phyloP scores from a whole-genome alignment of 116 monocot species.

The Cymodocea nodosa region DNA sequence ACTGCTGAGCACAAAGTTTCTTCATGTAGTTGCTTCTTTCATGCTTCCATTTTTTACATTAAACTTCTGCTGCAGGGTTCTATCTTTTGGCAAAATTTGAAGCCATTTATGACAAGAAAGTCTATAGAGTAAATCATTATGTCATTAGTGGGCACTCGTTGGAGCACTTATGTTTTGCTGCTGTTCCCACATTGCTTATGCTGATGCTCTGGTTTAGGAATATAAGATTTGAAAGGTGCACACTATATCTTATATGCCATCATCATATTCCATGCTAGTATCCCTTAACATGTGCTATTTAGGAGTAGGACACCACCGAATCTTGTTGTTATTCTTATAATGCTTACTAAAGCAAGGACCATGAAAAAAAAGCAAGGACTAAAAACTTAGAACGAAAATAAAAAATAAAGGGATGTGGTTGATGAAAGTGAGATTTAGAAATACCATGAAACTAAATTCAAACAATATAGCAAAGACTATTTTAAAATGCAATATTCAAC shows the following conservation, averaged over 20 bases:
- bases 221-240: constrained; percentile 62
- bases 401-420: no score
- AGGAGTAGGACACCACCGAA: no score
- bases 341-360: no score
- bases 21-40: constrained; percentile 1
- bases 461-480: no score
- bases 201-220: constrained; percentile 79
- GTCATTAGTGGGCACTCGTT: constrained; percentile 81
- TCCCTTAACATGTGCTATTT: no score
- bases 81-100: constrained; percentile 79
- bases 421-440: no score
- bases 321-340: no score
- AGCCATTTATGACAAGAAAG: constrained; percentile 55
- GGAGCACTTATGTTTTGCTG: constrained; percentile 60
- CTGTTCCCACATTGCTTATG: constrained; percentile 44
- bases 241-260: background rate
- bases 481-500: no score
- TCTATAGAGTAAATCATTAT: constrained; percentile 52
- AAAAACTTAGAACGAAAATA: no score
- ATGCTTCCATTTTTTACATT: background rate
- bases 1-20: background rate
- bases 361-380: no score
- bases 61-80: constrained; percentile 29
- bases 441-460: no score
- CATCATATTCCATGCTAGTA: no score